Conservation (phyloP, 768 basidiomycete genomes). For the Phlebiopsis flavidoalba region DNA sequence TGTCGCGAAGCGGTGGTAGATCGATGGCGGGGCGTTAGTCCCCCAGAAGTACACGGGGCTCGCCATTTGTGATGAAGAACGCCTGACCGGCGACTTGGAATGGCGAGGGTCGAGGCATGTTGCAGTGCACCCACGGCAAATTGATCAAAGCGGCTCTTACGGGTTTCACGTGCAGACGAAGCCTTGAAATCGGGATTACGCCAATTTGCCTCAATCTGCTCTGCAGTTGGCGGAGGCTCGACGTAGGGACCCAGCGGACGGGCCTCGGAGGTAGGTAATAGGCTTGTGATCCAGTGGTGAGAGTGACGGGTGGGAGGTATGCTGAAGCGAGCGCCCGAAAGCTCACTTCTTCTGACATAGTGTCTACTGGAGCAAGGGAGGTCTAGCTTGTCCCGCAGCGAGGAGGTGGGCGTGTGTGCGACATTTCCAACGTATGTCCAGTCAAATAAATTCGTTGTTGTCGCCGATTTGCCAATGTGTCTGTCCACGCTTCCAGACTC, state of each 20-base stretch:
- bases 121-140: conserved; percentile 56
- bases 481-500: conserved; percentile 76
- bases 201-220: conserved; percentile 54
- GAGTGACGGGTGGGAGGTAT: conserved; percentile 55
- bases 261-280: conserved; percentile 73
- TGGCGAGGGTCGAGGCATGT: conserved; percentile 45
- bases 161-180: conserved; percentile 45
- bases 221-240: conserved; percentile 51
- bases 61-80: conserved; percentile 94
- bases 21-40: conserved; percentile 57
- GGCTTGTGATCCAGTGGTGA: conserved; percentile 61
- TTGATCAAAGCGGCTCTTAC: conserved; percentile 80
- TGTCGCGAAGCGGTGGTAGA: conserved; percentile 55
- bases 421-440: conserved; percentile 97
- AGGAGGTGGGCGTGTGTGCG: conserved; percentile 90
- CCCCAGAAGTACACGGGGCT: conserved; percentile 87
- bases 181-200: conserved; percentile 37
- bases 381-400: conserved; percentile 83
- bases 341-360: conserved; percentile 26
- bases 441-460: conserved; percentile 91
- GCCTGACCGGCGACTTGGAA: conserved; percentile 87
- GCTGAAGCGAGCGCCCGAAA: conserved; percentile 38
- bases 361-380: conserved; percentile 35
- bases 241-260: conserved; percentile 83
- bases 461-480: conserved; percentile 92